Conservation (phyloP, 805 yeast species). For the Metschnikowia drakensbergensis region DNA sequence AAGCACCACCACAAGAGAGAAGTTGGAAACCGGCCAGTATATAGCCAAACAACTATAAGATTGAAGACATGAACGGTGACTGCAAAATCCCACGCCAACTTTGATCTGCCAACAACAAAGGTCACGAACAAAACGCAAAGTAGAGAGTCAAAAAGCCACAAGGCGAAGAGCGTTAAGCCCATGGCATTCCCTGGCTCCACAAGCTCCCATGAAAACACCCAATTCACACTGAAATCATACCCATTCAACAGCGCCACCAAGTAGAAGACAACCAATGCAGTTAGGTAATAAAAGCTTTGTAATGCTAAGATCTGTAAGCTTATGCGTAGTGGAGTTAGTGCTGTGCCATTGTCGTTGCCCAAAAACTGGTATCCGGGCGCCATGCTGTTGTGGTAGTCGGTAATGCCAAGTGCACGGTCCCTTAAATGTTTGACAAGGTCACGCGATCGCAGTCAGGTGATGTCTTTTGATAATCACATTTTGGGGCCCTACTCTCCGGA, state of each 20-base stretch:
- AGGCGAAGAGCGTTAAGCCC: conserved; percentile 67
- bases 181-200: conserved; percentile 71
- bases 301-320: conserved; percentile 67
- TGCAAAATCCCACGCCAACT: conserved; percentile 95
- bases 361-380: conserved; percentile 9
- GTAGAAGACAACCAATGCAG: conserved; percentile 65
- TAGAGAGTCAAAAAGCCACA: conserved; percentile 84
- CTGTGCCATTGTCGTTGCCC: conserved; percentile 7
- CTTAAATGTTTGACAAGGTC: neutral
- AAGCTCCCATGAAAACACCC: conserved; percentile 80
- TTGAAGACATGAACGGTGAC: conserved; percentile 86
- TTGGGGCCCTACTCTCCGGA: no score
- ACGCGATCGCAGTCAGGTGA: neutral
- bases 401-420: neutral
- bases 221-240: conserved; percentile 56
- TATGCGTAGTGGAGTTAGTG: conserved; percentile 15
- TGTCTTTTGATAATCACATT: no score
- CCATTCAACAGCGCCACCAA: conserved; percentile 69
- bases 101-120: conserved; percentile 84
- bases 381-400: neutral
- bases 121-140: conserved; percentile 83
- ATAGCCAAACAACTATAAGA: conserved; percentile 62
- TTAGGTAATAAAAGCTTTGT: conserved; percentile 73
- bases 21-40: conserved; percentile 64
- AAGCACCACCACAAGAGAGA: conserved; percentile 81